These are phyloP conservation scores for Vigna unguiculata DNA, from an alignment of 306 rosid species.

Conservation along the genomic window DNA sequence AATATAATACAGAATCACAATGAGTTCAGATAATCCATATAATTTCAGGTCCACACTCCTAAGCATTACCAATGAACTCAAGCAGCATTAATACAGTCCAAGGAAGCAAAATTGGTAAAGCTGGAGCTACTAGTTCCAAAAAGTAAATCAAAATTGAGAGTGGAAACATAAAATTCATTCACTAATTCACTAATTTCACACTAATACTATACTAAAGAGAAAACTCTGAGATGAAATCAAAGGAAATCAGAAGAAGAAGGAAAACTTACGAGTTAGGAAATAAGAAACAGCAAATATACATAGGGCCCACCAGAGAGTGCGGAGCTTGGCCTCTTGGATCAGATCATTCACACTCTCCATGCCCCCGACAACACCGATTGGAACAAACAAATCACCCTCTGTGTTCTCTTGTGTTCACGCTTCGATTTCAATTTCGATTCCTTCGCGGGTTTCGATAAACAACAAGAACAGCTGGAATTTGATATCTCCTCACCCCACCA, in stretches of 20 bases:
- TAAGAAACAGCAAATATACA: conserved; percentile 79
- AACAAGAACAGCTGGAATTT: conserved; percentile 6
- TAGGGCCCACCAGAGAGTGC: conserved; percentile 91
- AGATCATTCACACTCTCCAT: conserved; percentile 77
- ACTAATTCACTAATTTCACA: not conserved
- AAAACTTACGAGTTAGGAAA: conserved; percentile 76
- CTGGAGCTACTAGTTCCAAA: not conserved
- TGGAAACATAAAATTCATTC: conserved; percentile 8
- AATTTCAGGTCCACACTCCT: not conserved
- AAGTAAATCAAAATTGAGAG: not conserved
- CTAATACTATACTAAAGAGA: not conserved
- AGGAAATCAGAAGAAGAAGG: not conserved
- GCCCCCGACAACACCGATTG: conserved; percentile 18
- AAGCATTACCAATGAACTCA: conserved; percentile 8
- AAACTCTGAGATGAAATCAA: not conserved
- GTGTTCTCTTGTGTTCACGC: not conserved
- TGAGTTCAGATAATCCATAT: conserved; percentile 14
- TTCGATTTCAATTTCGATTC: conserved; percentile 9
- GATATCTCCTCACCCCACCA: not conserved
- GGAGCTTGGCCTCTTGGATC: conserved; percentile 81
- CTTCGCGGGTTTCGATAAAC: conserved; percentile 12
- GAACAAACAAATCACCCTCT: conserved; percentile 5
- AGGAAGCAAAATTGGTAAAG: conserved; percentile 22
- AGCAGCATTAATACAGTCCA: conserved; percentile 6
- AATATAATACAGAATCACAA: not conserved